Percentiles rank a stretch among this genome's conserved stretches.
These are phyloP conservation scores for Areca catechu DNA, from an alignment of 176 grass and related monocot species.

Conservation along the genomic window DNA sequence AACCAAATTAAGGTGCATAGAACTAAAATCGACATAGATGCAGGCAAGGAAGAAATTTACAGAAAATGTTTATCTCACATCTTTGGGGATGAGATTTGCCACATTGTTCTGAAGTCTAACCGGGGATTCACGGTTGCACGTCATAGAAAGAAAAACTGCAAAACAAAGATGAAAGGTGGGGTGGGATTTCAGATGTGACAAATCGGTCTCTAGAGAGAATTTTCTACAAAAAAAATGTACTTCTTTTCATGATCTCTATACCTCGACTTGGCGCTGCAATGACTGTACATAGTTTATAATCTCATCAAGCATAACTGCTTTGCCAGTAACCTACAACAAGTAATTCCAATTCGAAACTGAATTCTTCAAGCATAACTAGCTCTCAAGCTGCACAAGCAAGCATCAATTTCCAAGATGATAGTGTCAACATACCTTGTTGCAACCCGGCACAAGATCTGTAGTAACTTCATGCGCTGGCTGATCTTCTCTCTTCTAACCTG, in stretches of 20 bases:
- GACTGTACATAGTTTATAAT: conserved; percentile 99
- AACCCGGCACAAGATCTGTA: conserved; percentile 98
- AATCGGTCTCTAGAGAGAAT: background rate
- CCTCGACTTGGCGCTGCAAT: conserved; percentile 98
- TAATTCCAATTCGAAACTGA: conserved; percentile 11
- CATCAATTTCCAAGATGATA: background rate
- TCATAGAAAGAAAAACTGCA: conserved; percentile 99
- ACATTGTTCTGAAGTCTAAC: conserved; percentile 94
- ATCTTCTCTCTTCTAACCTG: conserved; percentile 99
- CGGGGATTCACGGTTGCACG: conserved; percentile 93
- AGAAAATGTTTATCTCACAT: conserved; percentile 48
- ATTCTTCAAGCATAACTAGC: background rate
- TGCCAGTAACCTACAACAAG: conserved; percentile 82
- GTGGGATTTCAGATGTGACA: conserved; percentile 28
- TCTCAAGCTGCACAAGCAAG: too few species aligned
- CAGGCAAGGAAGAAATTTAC: background rate
- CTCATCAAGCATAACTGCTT: conserved; percentile 99
- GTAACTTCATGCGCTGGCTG: conserved; percentile 93
- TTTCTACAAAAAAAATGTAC: conserved; percentile 20
- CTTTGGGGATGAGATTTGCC: conserved; percentile 70
- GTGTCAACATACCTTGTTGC: conserved; percentile 69
- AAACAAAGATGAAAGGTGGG: conserved; percentile 18
- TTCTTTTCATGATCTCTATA: conserved; percentile 31
- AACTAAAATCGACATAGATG: too few species aligned
- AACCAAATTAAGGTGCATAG: background rate